phyloP scores from a whole-genome alignment of 129 eudicot species.

The Oenanthe sinensis region DNA sequence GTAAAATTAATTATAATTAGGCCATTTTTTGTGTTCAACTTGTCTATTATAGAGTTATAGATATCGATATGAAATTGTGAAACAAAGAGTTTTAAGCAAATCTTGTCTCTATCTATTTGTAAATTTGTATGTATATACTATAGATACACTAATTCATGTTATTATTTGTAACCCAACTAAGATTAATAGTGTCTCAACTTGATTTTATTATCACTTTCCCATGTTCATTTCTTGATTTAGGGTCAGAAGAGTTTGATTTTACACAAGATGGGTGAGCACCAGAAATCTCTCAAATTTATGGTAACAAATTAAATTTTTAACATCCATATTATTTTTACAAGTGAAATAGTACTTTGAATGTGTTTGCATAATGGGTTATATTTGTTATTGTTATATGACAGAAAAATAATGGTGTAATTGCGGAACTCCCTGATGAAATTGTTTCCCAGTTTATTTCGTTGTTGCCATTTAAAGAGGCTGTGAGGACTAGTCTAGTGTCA shows the following conservation, averaged over 20 bases:
- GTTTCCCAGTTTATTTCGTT: conserved; percentile 12
- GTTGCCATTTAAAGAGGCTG: conserved; percentile 21
- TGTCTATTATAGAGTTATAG: no score
- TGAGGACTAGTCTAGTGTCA: conserved; percentile 20
- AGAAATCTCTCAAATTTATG: conserved; percentile 8
- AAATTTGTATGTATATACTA: no score
- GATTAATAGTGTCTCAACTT: not conserved
- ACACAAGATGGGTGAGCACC: conserved; percentile 7
- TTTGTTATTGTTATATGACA: not conserved
- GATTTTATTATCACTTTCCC: not conserved
- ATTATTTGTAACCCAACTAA: not conserved
- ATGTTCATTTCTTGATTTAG: not conserved
- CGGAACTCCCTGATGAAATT: conserved; percentile 19
- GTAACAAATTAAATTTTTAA: not conserved
- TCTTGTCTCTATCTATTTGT: not conserved
- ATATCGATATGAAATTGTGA: no score
- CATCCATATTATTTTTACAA: not conserved
- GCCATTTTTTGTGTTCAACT: no score
- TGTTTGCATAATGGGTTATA: not conserved
- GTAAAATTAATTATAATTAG: no score
- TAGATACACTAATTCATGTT: no score
- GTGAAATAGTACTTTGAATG: not conserved
- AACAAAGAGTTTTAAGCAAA: no score
- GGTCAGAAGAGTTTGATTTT: not conserved
- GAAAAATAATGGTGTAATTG: conserved; percentile 14